Percentiles rank a stretch among this genome's conserved stretches.
phyloP scores from a whole-genome alignment of 2,329 filamentous ascomycete species.

The Fusarium clavum region DNA sequence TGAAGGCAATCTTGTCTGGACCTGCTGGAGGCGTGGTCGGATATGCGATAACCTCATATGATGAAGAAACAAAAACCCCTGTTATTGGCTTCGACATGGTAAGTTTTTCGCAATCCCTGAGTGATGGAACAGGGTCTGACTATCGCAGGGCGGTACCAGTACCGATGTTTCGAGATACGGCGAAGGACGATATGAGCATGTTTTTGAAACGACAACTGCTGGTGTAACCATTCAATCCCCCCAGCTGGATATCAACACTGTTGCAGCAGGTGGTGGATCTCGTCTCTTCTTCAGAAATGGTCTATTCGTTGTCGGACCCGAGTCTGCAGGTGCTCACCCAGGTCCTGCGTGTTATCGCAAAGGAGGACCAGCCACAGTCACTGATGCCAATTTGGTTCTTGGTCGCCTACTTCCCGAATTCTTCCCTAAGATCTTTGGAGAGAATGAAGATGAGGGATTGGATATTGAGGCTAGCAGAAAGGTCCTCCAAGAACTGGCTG shows the following conservation, averaged over 20 bases:
- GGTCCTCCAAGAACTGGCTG: slow-evolving; percentile 79
- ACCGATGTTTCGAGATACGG: slow-evolving; percentile 92
- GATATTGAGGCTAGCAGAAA: slow-evolving; percentile 80
- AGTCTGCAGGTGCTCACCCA: slow-evolving; percentile 88
- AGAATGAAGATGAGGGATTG: slow-evolving; percentile 84
- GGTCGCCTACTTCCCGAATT: slow-evolving; percentile 88
- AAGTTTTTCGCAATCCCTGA: not conserved
- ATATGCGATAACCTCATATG: slow-evolving; percentile 91
- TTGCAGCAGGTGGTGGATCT: slow-evolving; percentile 89
- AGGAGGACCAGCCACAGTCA: slow-evolving; percentile 89
- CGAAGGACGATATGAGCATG: slow-evolving; percentile 87
- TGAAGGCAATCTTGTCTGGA: slow-evolving; percentile 87
- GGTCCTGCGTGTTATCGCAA: slow-evolving; percentile 93
- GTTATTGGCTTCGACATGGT: slow-evolving; percentile 96
- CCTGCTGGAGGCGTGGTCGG: slow-evolving; percentile 95
- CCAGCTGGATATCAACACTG: slow-evolving; percentile 94
- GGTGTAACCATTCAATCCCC: slow-evolving; percentile 95
- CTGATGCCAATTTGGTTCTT: slow-evolving; percentile 88
- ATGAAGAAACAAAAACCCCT: slow-evolving; percentile 81
- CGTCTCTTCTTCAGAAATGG: slow-evolving; percentile 89
- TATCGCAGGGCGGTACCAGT: slow-evolving; percentile 76
- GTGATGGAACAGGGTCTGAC: slow-evolving; percentile 8
- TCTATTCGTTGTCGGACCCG: slow-evolving; percentile 89
- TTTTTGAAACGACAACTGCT: slow-evolving; percentile 93
- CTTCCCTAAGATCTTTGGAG: slow-evolving; percentile 95